Conservation (phyloP, 2,329 filamentous ascomycete species). For the Neonectria neomacrospora region DNA sequence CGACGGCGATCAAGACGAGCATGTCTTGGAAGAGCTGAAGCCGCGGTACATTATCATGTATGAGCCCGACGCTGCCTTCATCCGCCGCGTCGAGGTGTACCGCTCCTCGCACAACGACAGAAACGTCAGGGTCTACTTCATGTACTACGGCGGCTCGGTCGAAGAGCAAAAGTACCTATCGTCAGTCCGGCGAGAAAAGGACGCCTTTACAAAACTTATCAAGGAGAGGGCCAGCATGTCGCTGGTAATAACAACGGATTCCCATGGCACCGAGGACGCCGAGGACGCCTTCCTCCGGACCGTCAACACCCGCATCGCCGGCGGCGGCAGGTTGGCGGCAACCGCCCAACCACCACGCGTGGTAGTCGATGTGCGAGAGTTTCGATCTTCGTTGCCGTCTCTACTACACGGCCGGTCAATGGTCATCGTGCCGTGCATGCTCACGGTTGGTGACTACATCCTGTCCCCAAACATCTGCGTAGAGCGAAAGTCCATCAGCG, state of each 20-base stretch:
- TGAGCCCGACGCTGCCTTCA: slow-evolving; percentile 94
- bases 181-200: slow-evolving; percentile 92
- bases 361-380: slow-evolving; percentile 95
- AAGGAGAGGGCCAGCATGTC: slow-evolving; percentile 95
- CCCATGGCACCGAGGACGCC: slow-evolving; percentile 77
- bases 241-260: slow-evolving; percentile 80
- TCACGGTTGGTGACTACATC: slow-evolving; percentile 97
- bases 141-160: slow-evolving; percentile 94
- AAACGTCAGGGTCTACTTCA: slow-evolving; percentile 92
- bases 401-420: slow-evolving; percentile 90
- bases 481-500: slow-evolving; percentile 92
- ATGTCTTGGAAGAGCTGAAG: slow-evolving; percentile 92
- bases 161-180: slow-evolving; percentile 95
- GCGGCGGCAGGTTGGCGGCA: slow-evolving; percentile 84
- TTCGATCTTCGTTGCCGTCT: slow-evolving; percentile 90
- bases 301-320: slow-evolving; percentile 95
- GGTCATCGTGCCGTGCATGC: slow-evolving; percentile 90
- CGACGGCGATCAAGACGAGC: slow-evolving; percentile 94
- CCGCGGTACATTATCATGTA: slow-evolving; percentile 99
- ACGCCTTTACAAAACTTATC: slow-evolving; percentile 94
- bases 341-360: slow-evolving; percentile 90
- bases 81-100: slow-evolving; percentile 94
- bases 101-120: slow-evolving; percentile 91
- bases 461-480: slow-evolving; percentile 91
- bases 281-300: slow-evolving; percentile 94